Percentiles rank a stretch among this genome's conserved stretches.
Conservation (phyloP, 306 rosid species). For the Dalbergia cochinchinensis region DNA sequence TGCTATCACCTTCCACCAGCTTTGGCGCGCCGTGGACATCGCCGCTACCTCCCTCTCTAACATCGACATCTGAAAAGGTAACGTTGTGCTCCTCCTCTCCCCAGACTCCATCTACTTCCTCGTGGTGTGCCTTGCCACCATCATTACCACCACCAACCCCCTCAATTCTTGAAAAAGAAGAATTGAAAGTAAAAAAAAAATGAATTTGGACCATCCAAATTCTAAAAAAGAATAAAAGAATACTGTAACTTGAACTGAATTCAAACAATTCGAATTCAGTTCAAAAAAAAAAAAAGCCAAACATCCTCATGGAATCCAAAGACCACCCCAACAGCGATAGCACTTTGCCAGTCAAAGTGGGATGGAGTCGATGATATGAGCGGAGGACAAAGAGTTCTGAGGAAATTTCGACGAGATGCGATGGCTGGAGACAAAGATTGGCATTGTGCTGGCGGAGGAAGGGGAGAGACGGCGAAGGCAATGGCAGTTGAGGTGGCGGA, state of each 20-base stretch:
- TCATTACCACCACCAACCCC: slow-evolving; percentile 92
- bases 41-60: slow-evolving; percentile 65
- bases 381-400: not conserved
- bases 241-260: no score
- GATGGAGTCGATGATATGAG: slow-evolving; percentile 53
- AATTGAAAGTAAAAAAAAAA: no score
- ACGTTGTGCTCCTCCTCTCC: slow-evolving; percentile 81
- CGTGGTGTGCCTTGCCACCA: slow-evolving; percentile 73
- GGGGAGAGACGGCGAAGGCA: slow-evolving; percentile 62
- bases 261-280: no score
- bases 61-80: slow-evolving; percentile 75
- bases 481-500: slow-evolving; percentile 73
- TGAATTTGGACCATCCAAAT: no score
- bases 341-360: slow-evolving; percentile 38
- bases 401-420: slow-evolving; percentile 61
- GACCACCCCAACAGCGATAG: not conserved
- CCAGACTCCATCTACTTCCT: slow-evolving; percentile 87
- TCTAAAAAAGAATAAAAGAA: no score
- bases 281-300: slow-evolving; percentile 21
- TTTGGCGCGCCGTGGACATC: slow-evolving; percentile 73
- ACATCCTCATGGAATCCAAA: slow-evolving; percentile 59
- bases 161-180: slow-evolving; percentile 48
- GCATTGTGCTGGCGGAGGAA: not conserved
- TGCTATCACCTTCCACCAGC: slow-evolving; percentile 69
- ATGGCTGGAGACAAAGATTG: slow-evolving; percentile 43